Evolutionary conservation across 2,329 filamentous ascomycete genomes (phyloP), one percentile per base, ranked within the genome.

Genomic region (Claviceps pusilla): DNA sequence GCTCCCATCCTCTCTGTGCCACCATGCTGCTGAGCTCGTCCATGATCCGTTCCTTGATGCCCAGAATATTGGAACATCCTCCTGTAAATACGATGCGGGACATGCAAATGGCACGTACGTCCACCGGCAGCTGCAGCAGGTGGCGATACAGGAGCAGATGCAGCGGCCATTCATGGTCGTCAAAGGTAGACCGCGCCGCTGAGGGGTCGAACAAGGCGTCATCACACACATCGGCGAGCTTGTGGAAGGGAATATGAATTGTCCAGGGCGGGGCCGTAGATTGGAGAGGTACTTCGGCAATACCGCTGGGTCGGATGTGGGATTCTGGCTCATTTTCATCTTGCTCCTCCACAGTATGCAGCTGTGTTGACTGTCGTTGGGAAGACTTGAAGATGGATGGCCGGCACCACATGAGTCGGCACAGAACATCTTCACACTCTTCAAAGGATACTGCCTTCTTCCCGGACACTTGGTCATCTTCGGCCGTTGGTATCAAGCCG

Each of bases 71-170:
- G 6, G 89, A 82, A 50, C 86, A 86, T 2, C 89, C 89, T 37
- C 93, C 93, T 0, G 84, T 85, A 63, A 98, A 86, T 16, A 95
- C 74, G 48, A 97, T 86, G 43, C 91, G 86, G 1, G 89, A 83
- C 82, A 96, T 93, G 67, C 91, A 96, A 4, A 84, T 71, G 1
- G 86, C 84, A 29, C 93, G 82, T 4, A 90, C 82, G 67, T 98
- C 93, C 4, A 91, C 71, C 0, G 89, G 87, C 1, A 96, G 74
- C 7, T 80, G 76, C 1, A 94, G 74, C 1, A 98, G 76, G 42
- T 83, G 78, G 53, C 80, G 78, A 68, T 95, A 94, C 3, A 94
- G 74, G 9, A 97, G 76, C 12, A 83, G 65, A 52, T 87, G 87
- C 1, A 97, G 63, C 0, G 91, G 83, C 19, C 87, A 76, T 59